A percentile compares a stretch with the other conserved stretches of the same genome.
phyloP scores from a whole-genome alignment of 2,329 filamentous ascomycete genomes.

The Diplodia corticola region DNA sequence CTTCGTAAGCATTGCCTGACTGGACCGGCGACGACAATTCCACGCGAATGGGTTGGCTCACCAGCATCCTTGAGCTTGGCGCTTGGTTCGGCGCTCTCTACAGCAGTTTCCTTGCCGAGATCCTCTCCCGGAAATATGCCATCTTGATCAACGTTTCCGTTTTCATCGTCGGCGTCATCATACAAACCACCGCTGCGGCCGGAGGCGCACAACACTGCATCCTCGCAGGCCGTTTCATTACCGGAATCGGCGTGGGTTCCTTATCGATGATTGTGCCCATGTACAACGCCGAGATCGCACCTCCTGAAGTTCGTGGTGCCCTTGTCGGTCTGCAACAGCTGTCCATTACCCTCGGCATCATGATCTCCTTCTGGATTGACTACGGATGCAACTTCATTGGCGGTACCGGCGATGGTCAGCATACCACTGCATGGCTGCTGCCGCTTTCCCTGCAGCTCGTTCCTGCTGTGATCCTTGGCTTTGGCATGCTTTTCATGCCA shows the following conservation, averaged over 20 bases:
- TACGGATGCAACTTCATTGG: slow-evolving; percentile 57
- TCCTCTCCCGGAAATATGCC: slow-evolving; percentile 66
- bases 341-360: slow-evolving; percentile 53
- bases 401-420: slow-evolving; percentile 59
- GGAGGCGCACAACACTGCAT: slow-evolving; percentile 59
- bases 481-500: slow-evolving; percentile 77
- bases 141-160: slow-evolving; percentile 66
- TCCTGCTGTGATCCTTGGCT: slow-evolving; percentile 65
- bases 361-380: slow-evolving; percentile 57
- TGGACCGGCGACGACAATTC: slow-evolving; percentile 23
- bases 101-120: slow-evolving; percentile 71
- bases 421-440: slow-evolving; percentile 70
- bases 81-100: slow-evolving; percentile 74
- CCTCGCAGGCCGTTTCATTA: slow-evolving; percentile 70
- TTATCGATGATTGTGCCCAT: slow-evolving; percentile 67
- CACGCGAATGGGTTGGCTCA: slow-evolving; percentile 51
- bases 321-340: slow-evolving; percentile 67
- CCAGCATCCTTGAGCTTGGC: slow-evolving; percentile 71
- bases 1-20: slow-evolving; percentile 12
- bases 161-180: slow-evolving; percentile 69
- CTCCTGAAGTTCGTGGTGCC: slow-evolving; percentile 66
- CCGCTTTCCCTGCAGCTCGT: slow-evolving; percentile 71
- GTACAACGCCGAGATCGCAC: slow-evolving; percentile 46
- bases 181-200: slow-evolving; percentile 64
- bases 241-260: slow-evolving; percentile 68